Evolutionary conservation across 176 grass and related monocot genomes (phyloP).

Genomic region (Coix lacrymajobi): DNA sequence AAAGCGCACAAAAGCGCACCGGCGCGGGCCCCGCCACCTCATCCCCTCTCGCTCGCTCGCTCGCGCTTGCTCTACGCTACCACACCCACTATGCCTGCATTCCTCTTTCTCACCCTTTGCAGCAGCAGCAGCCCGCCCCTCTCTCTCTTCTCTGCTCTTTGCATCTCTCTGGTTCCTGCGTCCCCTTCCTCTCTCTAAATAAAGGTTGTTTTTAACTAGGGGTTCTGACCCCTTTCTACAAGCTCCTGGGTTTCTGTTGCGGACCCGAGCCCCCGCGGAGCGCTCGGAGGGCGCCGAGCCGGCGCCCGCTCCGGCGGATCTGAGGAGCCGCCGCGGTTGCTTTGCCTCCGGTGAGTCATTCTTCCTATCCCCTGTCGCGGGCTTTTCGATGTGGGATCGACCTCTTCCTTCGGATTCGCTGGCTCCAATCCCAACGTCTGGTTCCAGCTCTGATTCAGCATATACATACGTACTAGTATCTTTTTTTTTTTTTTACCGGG

Average conservation of each 20-base stretch:
- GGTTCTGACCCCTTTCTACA: neutral
- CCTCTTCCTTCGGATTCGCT: neutral
- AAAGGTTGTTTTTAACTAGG: neutral
- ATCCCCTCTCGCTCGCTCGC: neutral
- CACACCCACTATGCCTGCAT: neutral
- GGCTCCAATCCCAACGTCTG: neutral
- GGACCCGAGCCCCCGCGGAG: too few relatives aligned
- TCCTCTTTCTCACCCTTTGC: neutral
- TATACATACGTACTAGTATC: neutral
- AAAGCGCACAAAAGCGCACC: slow-evolving; percentile 92
- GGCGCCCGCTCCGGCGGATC: slow-evolving; percentile 24
- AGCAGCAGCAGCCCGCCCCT: too few relatives aligned
- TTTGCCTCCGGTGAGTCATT: neutral
- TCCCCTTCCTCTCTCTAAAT: neutral
- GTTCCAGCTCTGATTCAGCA: neutral
- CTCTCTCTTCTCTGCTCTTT: neutral
- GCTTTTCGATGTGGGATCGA: neutral
- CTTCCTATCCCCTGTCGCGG: neutral
- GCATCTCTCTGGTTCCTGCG: neutral
- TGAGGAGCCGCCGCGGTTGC: neutral
- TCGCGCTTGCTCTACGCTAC: slow-evolving; percentile 6
- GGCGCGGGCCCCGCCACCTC: slow-evolving; percentile 37
- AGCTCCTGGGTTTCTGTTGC: slow-evolving; percentile 2
- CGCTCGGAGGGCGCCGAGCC: neutral
- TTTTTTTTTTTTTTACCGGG: neutral